These are phyloP conservation scores for Lodderomyces margitis DNA, from an alignment of 1,139 yeast species.

Conservation along the genomic window DNA sequence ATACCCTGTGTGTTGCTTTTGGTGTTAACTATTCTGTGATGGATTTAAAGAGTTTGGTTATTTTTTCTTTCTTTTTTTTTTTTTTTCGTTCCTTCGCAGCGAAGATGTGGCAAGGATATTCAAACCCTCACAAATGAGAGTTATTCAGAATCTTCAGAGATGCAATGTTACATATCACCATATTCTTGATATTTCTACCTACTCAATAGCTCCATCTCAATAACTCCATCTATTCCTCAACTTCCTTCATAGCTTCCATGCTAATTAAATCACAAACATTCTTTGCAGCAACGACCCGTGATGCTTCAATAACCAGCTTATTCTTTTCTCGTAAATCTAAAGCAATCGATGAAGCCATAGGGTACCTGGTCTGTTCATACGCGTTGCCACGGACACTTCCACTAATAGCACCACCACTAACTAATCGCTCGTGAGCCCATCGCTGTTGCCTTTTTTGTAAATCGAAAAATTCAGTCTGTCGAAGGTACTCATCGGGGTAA, in stretches of 20 bases:
- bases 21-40: background rate
- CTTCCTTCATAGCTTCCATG: constrained; percentile 3
- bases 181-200: no score
- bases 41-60: background rate
- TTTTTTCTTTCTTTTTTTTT: background rate
- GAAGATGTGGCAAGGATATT: no score
- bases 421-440: no score
- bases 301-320: background rate
- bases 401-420: no score
- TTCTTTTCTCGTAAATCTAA: background rate
- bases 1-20: no score
- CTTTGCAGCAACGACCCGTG: constrained; percentile 2
- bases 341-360: background rate
- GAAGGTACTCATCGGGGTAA: background rate
- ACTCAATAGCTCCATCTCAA: no score
- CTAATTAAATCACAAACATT: constrained; percentile 5
- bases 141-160: no score
- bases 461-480: constrained; percentile 1
- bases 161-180: no score
- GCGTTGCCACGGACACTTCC: background rate
- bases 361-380: background rate
- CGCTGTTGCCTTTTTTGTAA: background rate
- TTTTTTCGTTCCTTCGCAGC: no score
- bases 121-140: no score
- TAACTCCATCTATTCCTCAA: background rate